Evolutionary conservation across 2,329 filamentous ascomycete genomes (phyloP), one percentile per base, ranked within the genome.

Genomic region (Fusarium decemcellulare): DNA sequence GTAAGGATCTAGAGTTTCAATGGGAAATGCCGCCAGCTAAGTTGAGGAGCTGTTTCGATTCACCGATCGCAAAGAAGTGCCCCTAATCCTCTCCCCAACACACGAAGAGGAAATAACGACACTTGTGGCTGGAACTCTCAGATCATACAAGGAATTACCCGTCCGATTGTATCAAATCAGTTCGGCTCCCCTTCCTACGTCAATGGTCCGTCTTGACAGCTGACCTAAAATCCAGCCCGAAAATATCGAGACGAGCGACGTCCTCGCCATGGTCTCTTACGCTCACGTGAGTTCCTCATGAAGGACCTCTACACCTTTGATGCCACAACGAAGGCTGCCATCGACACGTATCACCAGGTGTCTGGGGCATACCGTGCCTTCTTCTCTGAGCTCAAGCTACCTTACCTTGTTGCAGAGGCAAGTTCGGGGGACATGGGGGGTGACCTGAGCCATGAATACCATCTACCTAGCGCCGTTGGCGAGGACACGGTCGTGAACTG

Each of bases 281-380:
- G 96, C 10, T 92, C 93, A 1, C 90, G 94, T 65, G 96, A 99
- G 76, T 99, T 99, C 74, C 82, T 94, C 72, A 99, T 99, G 96
- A 99, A 99, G 80, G 96, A 99, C 79, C 87, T 99, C 1, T 99
- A 99, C 78, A 98, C 95, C 0, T 99, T 99, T 76, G 96, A 99
- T 76, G 82, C 86, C 37, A 91, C 86, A 5, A 78, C 85, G 1
- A 81, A 87, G 29, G 82, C 88, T n/a, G 95, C 95, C 2, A 83
- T 95, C n/a, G 81, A 87, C 52, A 97, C 95, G 0, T 99, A 99
- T 72, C 81, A 88, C 8, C 82, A 90, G 43, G 94, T 97, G 4
- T 89, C 92, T 52, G 78, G 80, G 39, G 92, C 92, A 2, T 99
- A 99, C 77, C 85, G 84, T 12, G 86, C 86, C 16, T 87, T 99